These are phyloP conservation scores for Talaromyces sp. DNA, from an alignment of 2,329 filamentous ascomycete species.

Conservation along the genomic window DNA sequence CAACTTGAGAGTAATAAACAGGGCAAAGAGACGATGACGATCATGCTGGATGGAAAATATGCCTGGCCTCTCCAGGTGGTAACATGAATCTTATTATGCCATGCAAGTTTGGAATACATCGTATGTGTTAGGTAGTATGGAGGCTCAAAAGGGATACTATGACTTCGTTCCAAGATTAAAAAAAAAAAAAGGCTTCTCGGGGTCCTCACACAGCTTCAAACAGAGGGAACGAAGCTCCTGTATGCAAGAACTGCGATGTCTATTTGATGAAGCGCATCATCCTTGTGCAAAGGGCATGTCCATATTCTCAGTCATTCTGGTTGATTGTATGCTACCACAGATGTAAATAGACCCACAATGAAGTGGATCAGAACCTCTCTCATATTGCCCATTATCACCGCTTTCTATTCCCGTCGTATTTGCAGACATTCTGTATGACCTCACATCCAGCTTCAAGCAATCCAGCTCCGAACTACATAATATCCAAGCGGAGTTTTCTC, in stretches of 20 bases:
- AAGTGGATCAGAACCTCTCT: constrained; percentile 26
- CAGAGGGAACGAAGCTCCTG: constrained; percentile 15
- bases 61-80: no score
- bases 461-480: not conserved
- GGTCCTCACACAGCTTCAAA: no score
- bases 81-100: no score
- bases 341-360: constrained; percentile 21
- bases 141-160: no score
- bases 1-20: not conserved
- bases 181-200: not conserved
- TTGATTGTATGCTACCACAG: constrained; percentile 60
- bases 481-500: not conserved
- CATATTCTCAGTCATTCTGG: constrained; percentile 75
- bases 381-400: no score
- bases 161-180: no score
- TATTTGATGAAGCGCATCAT: constrained; percentile 89
- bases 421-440: no score
- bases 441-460: not conserved
- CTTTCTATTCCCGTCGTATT: no score
- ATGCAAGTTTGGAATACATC: no score
- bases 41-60: no score
- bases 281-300: constrained; percentile 87
- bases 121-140: no score
- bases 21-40: no score
- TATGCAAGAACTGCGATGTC: constrained; percentile 64